A percentile compares a stretch with the other conserved stretches of the same genome.
These are phyloP conservation scores for Nicotiana rustica DNA, from an alignment of 305 asterid genomes.

Conservation along the genomic window DNA sequence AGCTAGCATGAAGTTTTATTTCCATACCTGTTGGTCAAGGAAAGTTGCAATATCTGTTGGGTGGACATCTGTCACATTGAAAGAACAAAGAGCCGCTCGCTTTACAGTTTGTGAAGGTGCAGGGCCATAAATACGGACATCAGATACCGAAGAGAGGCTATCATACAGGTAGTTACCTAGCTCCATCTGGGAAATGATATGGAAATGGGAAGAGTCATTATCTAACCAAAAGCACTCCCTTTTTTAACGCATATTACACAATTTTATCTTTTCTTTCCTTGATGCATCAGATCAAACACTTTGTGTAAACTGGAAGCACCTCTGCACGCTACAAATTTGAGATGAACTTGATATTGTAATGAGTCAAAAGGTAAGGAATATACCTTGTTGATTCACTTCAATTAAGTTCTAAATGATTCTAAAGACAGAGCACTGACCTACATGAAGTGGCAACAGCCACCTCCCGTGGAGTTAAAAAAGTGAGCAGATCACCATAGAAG, in stretches of 20 bases:
- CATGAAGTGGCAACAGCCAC: background rate
- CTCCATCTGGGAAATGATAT: constrained; percentile 60
- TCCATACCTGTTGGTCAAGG: constrained; percentile 83
- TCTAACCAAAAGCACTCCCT: background rate
- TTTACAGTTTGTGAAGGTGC: constrained; percentile 64
- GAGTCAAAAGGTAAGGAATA: no score
- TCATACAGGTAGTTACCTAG: constrained; percentile 68
- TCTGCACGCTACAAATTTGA: background rate
- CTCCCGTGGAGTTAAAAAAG: background rate
- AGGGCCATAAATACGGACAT: constrained; percentile 83
- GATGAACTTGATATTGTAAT: background rate
- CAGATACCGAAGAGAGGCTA: constrained; percentile 59
- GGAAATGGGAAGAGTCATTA: constrained; percentile 1
- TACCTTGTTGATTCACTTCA: background rate
- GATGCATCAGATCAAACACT: background rate
- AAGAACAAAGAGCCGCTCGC: constrained; percentile 95
- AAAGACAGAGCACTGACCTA: background rate
- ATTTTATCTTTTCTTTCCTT: background rate
- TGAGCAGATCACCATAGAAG: background rate
- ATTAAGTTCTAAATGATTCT: background rate
- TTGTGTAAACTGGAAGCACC: background rate
- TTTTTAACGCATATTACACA: background rate
- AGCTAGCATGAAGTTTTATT: background rate
- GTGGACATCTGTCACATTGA: constrained; percentile 82
- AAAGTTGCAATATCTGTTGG: constrained; percentile 90